Base-by-base conservation (phyloP, 164 flowering plant genomes). In the Stephania japonica region DNA sequence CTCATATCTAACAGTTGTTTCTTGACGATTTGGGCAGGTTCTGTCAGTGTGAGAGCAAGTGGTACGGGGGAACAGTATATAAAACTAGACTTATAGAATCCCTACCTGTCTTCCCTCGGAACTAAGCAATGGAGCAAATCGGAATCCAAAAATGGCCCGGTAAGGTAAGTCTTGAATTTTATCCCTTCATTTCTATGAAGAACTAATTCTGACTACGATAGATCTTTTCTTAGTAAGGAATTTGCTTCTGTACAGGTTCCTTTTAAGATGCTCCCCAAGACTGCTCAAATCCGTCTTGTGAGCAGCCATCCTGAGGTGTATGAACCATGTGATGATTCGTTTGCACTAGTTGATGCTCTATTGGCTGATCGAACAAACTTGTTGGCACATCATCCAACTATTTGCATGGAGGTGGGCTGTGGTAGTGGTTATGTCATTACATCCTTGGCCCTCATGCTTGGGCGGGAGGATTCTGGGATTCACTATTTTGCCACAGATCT, bases 371-470 rank as follows among this genome's bases (percentile, higher is more conserved):
- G 87, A 65, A 71, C 77, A 25, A 85, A 91, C 79, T 73, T 94
- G 68, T 62, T 92, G 42, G 82, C 83, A 32, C 94, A 89, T 66
- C 70, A 72, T 6, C 99, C 99, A 16, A 72, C 73, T 21, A 49
- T 92, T 25, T 94, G 97, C 78, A 68, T 92, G 86, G 98, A 94
- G 82, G 77, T 94, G 67, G 99, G 99, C 18, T 86, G 89, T 72
- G 99, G 99, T 42, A 92, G 99, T 80, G 97, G 98, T 0, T 94
- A 92, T 77, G 97, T 94, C 11, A 88, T 94, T 76, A 87, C 99
- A 44, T 92, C 97, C 0, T 83, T 94, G 6, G 91, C 94, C n/a
- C 86, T 90, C 70, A 84, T 92, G 77, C 92, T 92, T 47, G 85
- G 84, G 38, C 79, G 80, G 62, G 90, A 86, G 21, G 78, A 71